Base-by-base conservation (phyloP, 2,329 filamentous ascomycete genomes). In the Fusarium sarcochroum region DNA sequence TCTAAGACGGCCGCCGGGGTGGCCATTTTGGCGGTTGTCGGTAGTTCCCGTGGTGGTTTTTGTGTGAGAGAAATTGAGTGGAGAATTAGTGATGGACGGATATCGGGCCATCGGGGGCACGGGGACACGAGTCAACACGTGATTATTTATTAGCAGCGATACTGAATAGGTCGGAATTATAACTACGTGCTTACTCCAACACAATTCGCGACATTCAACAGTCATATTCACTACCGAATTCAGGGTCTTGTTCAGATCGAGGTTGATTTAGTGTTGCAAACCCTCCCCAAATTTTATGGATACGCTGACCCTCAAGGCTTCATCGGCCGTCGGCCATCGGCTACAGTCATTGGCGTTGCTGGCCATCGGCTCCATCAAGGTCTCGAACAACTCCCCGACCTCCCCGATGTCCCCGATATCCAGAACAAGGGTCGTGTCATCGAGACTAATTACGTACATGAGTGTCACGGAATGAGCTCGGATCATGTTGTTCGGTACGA, bases 1-100 rank as follows among this genome's bases (percentile, higher is more conserved):
- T 52, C 50, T 37, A 47, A 41, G 42, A 59, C 68, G 70, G 69
- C 62, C 68, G 63, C 70, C 70, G 68, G 68, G 55, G 66, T 62
- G 69, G 62, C 65, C 67, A 70, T 66, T 59, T 50, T 45, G 30
- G 30, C 68, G 62, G 67, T 35, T 70, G 67, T 71, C 69, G 69
- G 69, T 50, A 64, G 66, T 51, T 32, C 37, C 38, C 21, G 53
- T 30, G 50, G 50, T 65, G 40, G 48, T 41, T 56, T 46, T 23
- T 27, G 14, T 25, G 38, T 44, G 42, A 48, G 21, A 15, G n/a
- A 41, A 23, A 21, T 1, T 17, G 37, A 44, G 61, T 64, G 61
- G 61, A 23, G 61, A 51, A 58, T n/a, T 30, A 14, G 35, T 30
- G 34, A 45, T 23, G 11, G 14, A 46, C 68, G 68, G 65, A 23